A percentile compares a stretch with the other conserved stretches of the same genome.
Evolutionary conservation across 1,284 basidiomycete species (phyloP).

Genomic region (Vanrija sp.): DNA sequence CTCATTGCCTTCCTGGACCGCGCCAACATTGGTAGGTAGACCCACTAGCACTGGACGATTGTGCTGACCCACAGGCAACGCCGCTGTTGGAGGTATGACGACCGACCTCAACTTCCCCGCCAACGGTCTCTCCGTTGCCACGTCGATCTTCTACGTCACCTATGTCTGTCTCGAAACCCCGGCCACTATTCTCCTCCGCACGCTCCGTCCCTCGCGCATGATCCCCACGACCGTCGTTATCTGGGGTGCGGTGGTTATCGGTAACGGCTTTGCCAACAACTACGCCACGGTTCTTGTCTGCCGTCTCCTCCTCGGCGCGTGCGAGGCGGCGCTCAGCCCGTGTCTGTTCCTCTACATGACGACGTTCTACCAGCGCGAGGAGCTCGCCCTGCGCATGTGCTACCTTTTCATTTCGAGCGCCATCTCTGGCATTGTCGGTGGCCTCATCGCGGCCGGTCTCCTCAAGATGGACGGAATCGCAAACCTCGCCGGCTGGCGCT

Average conservation of each 20-base stretch:
- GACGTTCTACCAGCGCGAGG: slow-evolving; percentile 27
- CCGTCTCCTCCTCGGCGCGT: slow-evolving; percentile 29
- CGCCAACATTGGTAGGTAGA: slow-evolving; percentile 8
- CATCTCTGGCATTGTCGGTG: slow-evolving; percentile 31
- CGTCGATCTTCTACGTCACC: slow-evolving; percentile 29
- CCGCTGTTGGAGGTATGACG: slow-evolving; percentile 12
- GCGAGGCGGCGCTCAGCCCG: slow-evolving; percentile 32
- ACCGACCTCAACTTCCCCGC: slow-evolving; percentile 14
- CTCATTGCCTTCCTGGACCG: slow-evolving; percentile 14
- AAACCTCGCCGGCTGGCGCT: slow-evolving; percentile 9
- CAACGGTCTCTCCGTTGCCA: slow-evolving; percentile 10
- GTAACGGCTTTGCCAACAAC: slow-evolving; percentile 12
- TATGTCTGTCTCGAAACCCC: slow-evolving; percentile 37
- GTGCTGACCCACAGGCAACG: slow-evolving; percentile 10
- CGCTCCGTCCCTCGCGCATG: slow-evolving; percentile 19
- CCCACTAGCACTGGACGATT: too few species aligned
- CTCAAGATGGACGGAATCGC: slow-evolving; percentile 12
- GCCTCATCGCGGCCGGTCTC: slow-evolving; percentile 23
- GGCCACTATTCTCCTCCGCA: slow-evolving; percentile 29
- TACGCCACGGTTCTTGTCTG: slow-evolving; percentile 22
- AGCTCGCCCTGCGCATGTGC: slow-evolving; percentile 27
- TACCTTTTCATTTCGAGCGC: slow-evolving; percentile 37
- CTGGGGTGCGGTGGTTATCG: slow-evolving; percentile 28
- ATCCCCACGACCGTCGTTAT: slow-evolving; percentile 21
- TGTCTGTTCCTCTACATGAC: slow-evolving; percentile 25